Evolutionary conservation across 2,329 filamentous ascomycete species (phyloP).

Genomic region (Alternaria ethzedia): DNA sequence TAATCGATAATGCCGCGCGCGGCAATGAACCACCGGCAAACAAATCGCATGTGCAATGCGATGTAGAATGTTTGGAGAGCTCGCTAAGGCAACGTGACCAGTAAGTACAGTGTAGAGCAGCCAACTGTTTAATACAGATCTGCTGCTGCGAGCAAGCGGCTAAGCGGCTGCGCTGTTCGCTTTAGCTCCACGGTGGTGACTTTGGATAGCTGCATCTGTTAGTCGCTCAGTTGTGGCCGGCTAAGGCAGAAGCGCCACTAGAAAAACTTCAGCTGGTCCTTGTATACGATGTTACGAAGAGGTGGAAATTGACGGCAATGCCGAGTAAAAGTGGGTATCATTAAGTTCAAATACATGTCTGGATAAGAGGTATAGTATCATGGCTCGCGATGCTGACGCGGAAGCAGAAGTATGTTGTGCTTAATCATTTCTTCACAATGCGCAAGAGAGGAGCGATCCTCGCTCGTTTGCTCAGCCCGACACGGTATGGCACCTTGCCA

Average conservation of each 20-base stretch:
- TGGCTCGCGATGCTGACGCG: too few species aligned
- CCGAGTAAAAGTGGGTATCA: conserved; percentile 20
- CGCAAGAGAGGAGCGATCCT: conserved; percentile 58
- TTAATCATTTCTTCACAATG: conserved; percentile 51
- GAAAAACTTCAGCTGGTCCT: background rate
- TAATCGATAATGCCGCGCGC: conserved; percentile 4
- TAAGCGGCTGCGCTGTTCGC: background rate
- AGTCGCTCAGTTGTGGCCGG: background rate
- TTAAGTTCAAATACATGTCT: background rate
- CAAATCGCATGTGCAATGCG: background rate
- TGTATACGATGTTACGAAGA: background rate
- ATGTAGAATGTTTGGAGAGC: background rate
- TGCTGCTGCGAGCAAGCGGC: background rate
- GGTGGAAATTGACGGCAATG: background rate
- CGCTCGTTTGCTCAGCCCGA: conserved; percentile 57
- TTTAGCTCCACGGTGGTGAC: background rate
- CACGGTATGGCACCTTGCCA: conserved; percentile 53
- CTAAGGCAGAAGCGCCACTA: background rate
- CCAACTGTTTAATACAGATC: background rate
- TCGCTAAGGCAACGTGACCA: background rate
- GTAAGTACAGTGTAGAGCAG: background rate
- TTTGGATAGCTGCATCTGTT: background rate
- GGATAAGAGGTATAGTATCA: background rate
- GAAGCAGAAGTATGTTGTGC: background rate
- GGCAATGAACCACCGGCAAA: background rate